Evolutionary conservation across 2,329 filamentous ascomycete genomes (phyloP).

Genomic region (Chaetomium strumarium): DNA sequence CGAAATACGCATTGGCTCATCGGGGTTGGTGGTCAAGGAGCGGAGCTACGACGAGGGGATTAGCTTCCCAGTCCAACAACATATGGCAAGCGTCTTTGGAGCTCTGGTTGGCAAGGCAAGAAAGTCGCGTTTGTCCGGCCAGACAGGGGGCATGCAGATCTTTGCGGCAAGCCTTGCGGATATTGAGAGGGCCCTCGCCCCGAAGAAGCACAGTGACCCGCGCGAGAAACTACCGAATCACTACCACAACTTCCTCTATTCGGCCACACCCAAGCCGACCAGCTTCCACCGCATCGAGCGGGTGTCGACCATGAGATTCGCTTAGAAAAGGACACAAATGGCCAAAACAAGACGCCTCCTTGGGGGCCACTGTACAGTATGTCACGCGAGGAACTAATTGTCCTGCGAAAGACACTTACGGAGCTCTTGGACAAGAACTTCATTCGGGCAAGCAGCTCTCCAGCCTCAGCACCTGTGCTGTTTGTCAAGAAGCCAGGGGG

Average conservation of each 20-base stretch:
- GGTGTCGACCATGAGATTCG: background rate
- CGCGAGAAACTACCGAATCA: background rate
- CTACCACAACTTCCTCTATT: background rate
- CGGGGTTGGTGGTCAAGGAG: too few relatives aligned
- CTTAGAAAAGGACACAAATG: background rate
- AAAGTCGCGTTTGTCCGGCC: background rate
- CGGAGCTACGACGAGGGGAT: background rate
- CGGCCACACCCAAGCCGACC: background rate
- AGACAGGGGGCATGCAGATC: background rate
- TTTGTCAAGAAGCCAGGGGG: background rate
- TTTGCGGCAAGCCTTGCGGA: background rate
- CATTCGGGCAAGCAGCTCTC: background rate
- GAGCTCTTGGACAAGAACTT: background rate
- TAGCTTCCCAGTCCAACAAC: background rate
- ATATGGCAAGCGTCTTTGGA: background rate
- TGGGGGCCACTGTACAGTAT: background rate
- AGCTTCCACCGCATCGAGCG: background rate
- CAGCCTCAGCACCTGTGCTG: background rate
- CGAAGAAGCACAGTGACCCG: background rate
- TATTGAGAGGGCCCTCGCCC: slow-evolving; percentile 1
- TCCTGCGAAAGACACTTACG: background rate
- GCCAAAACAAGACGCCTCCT: background rate
- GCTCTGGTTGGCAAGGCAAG: background rate
- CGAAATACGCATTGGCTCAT: too few relatives aligned
- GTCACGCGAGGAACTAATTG: background rate